Evolutionary conservation across 129 eudicot species (phyloP).

Genomic region (Artemisia annua): DNA sequence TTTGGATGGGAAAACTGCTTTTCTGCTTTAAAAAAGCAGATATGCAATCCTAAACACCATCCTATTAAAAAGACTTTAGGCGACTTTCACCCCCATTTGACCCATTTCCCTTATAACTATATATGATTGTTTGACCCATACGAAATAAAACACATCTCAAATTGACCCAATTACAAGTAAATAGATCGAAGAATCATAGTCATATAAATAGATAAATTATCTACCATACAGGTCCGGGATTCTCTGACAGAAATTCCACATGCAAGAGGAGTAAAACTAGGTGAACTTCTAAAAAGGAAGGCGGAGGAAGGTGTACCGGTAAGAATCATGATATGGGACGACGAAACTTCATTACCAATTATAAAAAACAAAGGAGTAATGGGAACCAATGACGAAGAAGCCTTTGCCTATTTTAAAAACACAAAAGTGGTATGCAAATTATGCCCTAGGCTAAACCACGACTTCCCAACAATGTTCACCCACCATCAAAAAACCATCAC

Average conservation of each 20-base stretch:
- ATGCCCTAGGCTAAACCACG: constrained; percentile 65
- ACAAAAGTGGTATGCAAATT: constrained; percentile 77
- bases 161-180: not conserved
- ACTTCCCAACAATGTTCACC: constrained; percentile 78
- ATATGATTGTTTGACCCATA: not conserved
- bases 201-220: not conserved
- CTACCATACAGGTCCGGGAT: constrained; percentile 63
- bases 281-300: constrained; percentile 74
- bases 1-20: too few relatives aligned
- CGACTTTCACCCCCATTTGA: not conserved
- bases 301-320: constrained; percentile 97
- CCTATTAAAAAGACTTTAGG: not conserved
- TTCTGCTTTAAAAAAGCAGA: too few relatives aligned
- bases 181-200: constrained; percentile 4
- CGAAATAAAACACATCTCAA: not conserved
- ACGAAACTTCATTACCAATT: constrained; percentile 83
- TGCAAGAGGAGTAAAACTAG: constrained; percentile 80
- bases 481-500: constrained; percentile 95
- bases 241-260: constrained; percentile 75
- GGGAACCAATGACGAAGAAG: constrained; percentile 80
- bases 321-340: constrained; percentile 87
- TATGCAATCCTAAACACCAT: too few relatives aligned
- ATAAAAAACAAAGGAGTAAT: constrained; percentile 87
- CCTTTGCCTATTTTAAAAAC: constrained; percentile 71
- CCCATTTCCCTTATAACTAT: not conserved